Base-by-base conservation (phyloP, 768 basidiomycete species). In the Lepiota brunneoincarnata region DNA sequence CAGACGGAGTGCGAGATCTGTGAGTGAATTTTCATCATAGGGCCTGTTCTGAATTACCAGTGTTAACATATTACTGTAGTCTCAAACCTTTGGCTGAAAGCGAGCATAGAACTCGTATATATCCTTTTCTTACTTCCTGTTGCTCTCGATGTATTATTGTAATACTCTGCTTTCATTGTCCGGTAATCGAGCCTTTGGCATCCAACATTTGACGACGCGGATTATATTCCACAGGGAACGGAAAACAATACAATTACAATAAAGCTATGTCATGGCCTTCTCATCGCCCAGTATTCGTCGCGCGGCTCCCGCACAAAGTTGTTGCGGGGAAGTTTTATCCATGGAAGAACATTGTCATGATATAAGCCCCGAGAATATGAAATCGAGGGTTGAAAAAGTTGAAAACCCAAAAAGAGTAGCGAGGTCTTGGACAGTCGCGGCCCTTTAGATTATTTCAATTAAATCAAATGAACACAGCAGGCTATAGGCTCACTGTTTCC, bases 1-100 rank as follows among this genome's bases (percentile, higher is more conserved):
- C 77, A 94, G 93, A 74, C 77, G 91, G 58, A 92, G 89, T 65
- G 91, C 93, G 18, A 84, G 93, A 55, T 93, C 93, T 45, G 84
- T 86, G 67, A 41, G 69, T 74, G 39, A 46, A 42, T 14, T 51
- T 55, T 31, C 23, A 18, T 56, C 6, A 12, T 9, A 7, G 11
- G 31, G 7, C 42, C 10, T 17, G 45, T 49, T 26, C 28, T 43
- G 4, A 17, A 15, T 42, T 23, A 35, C 17, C 47, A n/a, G 39
- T 56, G 44, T 63, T 68, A 48, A 66, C 57, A 43, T 17, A 31
- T 35, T 12, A 55, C 51, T 66, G 34, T 70, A 87, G 85, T 91
- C 89, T 75, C 93, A 94, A 81, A 94, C 93, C 20, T 95, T 95
- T 63, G 92, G 93, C 61, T 93, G 76, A 66, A 53, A 31, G 21